Conservation (phyloP, 2,329 filamentous ascomycete species). For the Westerdykella sp. region DNA sequence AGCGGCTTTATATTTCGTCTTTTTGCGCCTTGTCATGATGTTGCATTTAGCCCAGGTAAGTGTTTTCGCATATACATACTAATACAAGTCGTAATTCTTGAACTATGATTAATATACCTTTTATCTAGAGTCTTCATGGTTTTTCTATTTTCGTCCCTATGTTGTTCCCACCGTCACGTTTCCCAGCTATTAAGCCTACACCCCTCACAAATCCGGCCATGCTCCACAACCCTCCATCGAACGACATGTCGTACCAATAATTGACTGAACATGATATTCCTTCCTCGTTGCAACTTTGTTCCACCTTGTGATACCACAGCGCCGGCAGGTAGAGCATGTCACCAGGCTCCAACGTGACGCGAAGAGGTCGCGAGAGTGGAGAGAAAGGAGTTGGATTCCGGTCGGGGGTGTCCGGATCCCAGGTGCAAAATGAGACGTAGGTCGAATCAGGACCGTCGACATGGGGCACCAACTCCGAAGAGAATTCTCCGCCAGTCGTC, state of each 20-base stretch:
- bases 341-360: slow-evolving; percentile 63
- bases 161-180: not conserved
- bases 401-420: slow-evolving; percentile 62
- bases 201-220: slow-evolving; percentile 47
- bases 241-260: slow-evolving; percentile 84
- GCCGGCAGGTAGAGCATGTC: slow-evolving; percentile 80
- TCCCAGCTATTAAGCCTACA: slow-evolving; percentile 17
- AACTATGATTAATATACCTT: too few relatives aligned
- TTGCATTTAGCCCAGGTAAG: too few relatives aligned
- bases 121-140: not conserved
- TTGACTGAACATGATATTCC: slow-evolving; percentile 73
- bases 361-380: slow-evolving; percentile 52
- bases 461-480: slow-evolving; percentile 18
- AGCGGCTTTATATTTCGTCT: not conserved
- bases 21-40: not conserved
- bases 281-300: slow-evolving; percentile 61
- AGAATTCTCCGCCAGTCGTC: not conserved
- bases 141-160: not conserved
- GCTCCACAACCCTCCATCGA: slow-evolving; percentile 62
- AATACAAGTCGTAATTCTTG: too few relatives aligned
- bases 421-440: slow-evolving; percentile 61
- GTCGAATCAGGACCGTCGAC: slow-evolving; percentile 33
- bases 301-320: slow-evolving; percentile 78
- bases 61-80: too few relatives aligned
- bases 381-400: slow-evolving; percentile 52